Conservation (phyloP, 1,139 yeast genomes). For the Nakaseomyces delphensis region DNA sequence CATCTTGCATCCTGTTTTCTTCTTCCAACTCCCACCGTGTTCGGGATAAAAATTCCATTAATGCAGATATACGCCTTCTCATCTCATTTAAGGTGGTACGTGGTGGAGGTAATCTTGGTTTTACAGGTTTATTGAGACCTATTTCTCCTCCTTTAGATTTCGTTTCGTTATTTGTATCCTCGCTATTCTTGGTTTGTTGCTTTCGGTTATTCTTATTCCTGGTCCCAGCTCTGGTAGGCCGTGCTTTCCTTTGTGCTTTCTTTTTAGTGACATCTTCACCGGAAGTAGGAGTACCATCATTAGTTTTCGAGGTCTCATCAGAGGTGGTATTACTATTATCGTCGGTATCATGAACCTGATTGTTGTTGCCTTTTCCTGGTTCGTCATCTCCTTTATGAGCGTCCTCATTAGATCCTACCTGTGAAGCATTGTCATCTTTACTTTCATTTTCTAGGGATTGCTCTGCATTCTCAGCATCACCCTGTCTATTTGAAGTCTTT, state of each 20-base stretch:
- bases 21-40: conserved; percentile 72
- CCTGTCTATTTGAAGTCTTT: conserved; percentile 23
- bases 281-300: conserved; percentile 7
- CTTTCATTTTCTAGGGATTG: conserved; percentile 16
- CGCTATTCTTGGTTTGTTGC: conserved; percentile 18
- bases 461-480: conserved; percentile 11
- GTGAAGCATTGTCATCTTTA: conserved; percentile 8
- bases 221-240: conserved; percentile 9
- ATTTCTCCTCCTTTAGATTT: conserved; percentile 21
- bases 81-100: conserved; percentile 69
- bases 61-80: conserved; percentile 81
- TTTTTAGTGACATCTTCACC: conserved; percentile 13
- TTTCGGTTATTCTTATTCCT: conserved; percentile 12
- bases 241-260: conserved; percentile 10
- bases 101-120: conserved; percentile 73
- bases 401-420: background rate
- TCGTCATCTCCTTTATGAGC: background rate
- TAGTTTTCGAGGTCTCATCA: conserved; percentile 4
- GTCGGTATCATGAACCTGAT: background rate
- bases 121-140: conserved; percentile 56
- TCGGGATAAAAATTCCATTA: conserved; percentile 79
- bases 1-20: conserved; percentile 52
- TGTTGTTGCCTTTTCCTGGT: background rate
- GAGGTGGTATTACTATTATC: background rate
- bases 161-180: conserved; percentile 12